Percentiles rank a stretch among this genome's conserved stretches.
These are phyloP conservation scores for Testicularia cyperi DNA, from an alignment of 1,284 basidiomycete genomes.

Conservation along the genomic window DNA sequence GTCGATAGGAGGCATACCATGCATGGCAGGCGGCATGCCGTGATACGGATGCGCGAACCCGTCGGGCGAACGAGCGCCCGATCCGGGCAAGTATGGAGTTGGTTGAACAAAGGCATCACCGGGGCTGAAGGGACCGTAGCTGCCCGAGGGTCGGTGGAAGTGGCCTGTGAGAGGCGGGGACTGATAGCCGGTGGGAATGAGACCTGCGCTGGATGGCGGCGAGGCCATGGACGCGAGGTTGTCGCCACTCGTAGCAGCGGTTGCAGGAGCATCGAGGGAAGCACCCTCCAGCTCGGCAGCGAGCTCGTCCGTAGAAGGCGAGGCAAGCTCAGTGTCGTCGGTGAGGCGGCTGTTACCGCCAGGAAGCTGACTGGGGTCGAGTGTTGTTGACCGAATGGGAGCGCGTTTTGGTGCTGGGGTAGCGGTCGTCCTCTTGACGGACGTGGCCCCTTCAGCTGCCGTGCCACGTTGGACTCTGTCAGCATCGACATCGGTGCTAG, in stretches of 20 bases:
- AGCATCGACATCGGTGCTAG: no score
- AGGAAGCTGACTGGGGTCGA: slow-evolving; percentile 22
- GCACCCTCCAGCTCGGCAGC: slow-evolving; percentile 6
- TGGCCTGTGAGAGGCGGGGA: slow-evolving; percentile 17
- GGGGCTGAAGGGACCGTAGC: slow-evolving; percentile 24
- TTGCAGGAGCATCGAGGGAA: no score
- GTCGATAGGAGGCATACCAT: slow-evolving; percentile 24
- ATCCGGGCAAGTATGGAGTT: slow-evolving; percentile 16
- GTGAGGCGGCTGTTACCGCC: slow-evolving; percentile 9
- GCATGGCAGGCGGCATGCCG: slow-evolving; percentile 20
- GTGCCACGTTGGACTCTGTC: no score
- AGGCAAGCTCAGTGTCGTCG: slow-evolving; percentile 1
- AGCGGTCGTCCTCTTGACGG: no score
- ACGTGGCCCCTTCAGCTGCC: no score
- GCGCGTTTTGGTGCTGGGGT: slow-evolving; percentile 25
- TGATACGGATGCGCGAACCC: slow-evolving; percentile 17
- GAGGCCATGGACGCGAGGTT: no score
- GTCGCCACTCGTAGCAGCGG: no score
- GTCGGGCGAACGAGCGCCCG: slow-evolving; percentile 31
- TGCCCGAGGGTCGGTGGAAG: slow-evolving; percentile 18
- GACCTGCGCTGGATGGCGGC: slow-evolving; percentile 3
- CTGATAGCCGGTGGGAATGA: slow-evolving; percentile 1
- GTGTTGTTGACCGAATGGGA: slow-evolving; percentile 26
- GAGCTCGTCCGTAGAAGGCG: slow-evolving; percentile 6
- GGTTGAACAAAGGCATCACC: slow-evolving; percentile 28